phyloP scores from a whole-genome alignment of 345 rosid genomes.

The Diplotaxis tenuifolia region DNA sequence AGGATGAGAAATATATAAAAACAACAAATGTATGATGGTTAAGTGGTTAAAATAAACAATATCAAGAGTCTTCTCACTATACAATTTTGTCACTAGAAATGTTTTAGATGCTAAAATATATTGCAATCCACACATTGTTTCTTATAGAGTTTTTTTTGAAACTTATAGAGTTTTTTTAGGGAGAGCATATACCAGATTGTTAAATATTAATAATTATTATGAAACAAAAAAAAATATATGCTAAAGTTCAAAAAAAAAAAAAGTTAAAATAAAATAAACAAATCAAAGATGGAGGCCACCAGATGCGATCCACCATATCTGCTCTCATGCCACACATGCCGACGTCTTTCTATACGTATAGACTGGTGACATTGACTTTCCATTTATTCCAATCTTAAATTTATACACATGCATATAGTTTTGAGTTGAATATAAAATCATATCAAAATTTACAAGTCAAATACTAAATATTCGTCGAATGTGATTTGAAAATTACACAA shows the following conservation, averaged over 20 bases:
- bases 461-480: constrained; percentile 17
- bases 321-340: constrained; percentile 31
- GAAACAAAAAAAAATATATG: too few species aligned
- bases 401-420: constrained; percentile 14
- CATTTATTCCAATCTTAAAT: constrained; percentile 20
- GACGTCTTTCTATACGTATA: constrained; percentile 29
- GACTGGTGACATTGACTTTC: constrained; percentile 33
- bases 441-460: constrained; percentile 25
- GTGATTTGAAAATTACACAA: not conserved
- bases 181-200: not conserved
- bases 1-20: not conserved
- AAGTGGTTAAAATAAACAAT: not conserved
- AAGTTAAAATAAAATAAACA: not conserved
- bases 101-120: not conserved
- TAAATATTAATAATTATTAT: not conserved
- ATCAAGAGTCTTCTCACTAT: not conserved
- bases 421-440: not conserved
- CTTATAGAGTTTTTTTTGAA: not conserved
- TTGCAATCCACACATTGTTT: not conserved
- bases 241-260: too few species aligned
- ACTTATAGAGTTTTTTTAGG: not conserved
- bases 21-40: not conserved
- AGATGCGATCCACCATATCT: constrained; percentile 34
- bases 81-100: not conserved
- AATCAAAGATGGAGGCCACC: constrained; percentile 12